These are phyloP conservation scores for Opeltia flavorubescens DNA, from an alignment of 495 filamentous ascomycete genomes.

Conservation along the genomic window DNA sequence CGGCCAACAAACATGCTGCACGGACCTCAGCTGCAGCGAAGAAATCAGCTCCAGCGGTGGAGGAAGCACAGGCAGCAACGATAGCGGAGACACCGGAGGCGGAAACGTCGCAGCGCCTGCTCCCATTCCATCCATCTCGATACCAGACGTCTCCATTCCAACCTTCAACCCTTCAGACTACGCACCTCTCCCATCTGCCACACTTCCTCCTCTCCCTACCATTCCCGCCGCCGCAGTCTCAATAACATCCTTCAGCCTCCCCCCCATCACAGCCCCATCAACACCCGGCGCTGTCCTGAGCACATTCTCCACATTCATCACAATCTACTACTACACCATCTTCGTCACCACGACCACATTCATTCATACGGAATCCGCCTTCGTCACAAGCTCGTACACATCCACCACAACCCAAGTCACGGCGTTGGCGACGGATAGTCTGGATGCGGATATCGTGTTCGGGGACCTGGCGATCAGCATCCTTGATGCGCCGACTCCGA, in stretches of 20 bases:
- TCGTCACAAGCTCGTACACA: constrained; percentile 1
- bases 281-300: constrained; percentile 9
- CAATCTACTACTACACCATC: constrained; percentile 16
- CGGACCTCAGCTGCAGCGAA: background rate
- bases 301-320: constrained; percentile 9
- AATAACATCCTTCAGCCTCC: constrained; percentile 21
- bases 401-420: constrained; percentile 6
- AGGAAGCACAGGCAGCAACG: background rate
- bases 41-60: background rate
- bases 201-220: constrained; percentile 22
- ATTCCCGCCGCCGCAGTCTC: background rate
- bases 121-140: background rate
- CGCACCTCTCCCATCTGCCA: constrained; percentile 24
- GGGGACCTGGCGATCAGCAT: background rate
- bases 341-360: constrained; percentile 8
- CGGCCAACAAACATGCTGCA: constrained; percentile 6
- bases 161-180: background rate
- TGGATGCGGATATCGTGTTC: constrained; percentile 5
- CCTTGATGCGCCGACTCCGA: background rate
- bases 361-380: constrained; percentile 1
- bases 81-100: background rate
- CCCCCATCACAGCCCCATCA: constrained; percentile 38
- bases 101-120: background rate
- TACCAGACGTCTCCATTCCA: background rate
- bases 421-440: constrained; percentile 9